phyloP scores from a whole-genome alignment of 106 monocot genomes.

The Dioscorea zingiberensis region DNA sequence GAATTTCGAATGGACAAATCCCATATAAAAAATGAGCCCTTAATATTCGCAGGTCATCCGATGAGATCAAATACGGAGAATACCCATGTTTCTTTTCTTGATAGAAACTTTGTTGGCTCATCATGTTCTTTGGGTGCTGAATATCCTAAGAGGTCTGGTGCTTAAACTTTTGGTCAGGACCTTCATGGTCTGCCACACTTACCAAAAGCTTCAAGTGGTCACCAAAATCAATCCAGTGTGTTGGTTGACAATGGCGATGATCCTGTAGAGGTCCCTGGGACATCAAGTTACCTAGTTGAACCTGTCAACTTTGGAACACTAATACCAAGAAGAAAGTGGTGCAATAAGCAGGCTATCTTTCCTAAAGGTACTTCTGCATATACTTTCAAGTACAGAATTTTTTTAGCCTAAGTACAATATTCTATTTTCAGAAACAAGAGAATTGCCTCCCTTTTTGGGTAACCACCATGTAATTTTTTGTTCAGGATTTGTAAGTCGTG shows the following conservation, averaged over 20 bases:
- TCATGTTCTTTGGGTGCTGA: conserved; percentile 33
- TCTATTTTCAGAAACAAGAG: neutral
- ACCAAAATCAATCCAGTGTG: conserved; percentile 5
- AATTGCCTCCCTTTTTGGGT: neutral
- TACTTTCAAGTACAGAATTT: neutral
- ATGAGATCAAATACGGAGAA: conserved; percentile 17
- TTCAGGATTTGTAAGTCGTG: conserved; percentile 84
- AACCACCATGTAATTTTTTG: conserved; percentile 3
- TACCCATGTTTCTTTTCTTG: conserved; percentile 4
- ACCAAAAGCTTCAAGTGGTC: conserved; percentile 9
- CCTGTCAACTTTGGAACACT: conserved; percentile 47
- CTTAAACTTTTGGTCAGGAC: conserved; percentile 57
- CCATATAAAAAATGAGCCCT: conserved; percentile 13
- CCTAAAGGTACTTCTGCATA: conserved; percentile 54
- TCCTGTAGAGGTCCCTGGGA: neutral
- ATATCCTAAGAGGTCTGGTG: conserved; percentile 7
- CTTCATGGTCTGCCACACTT: conserved; percentile 16
- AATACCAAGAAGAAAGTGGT: conserved; percentile 64
- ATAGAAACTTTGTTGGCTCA: conserved; percentile 14
- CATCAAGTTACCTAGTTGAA: conserved; percentile 28
- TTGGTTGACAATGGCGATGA: neutral
- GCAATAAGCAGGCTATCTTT: conserved; percentile 65
- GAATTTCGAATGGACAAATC: conserved; percentile 1
- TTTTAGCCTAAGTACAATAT: neutral
- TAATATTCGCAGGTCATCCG: neutral